Percentiles rank a stretch among this genome's conserved stretches.
phyloP scores from a whole-genome alignment of 192 early-diverging fungal genomes.

The Backusella liffmaniae region DNA sequence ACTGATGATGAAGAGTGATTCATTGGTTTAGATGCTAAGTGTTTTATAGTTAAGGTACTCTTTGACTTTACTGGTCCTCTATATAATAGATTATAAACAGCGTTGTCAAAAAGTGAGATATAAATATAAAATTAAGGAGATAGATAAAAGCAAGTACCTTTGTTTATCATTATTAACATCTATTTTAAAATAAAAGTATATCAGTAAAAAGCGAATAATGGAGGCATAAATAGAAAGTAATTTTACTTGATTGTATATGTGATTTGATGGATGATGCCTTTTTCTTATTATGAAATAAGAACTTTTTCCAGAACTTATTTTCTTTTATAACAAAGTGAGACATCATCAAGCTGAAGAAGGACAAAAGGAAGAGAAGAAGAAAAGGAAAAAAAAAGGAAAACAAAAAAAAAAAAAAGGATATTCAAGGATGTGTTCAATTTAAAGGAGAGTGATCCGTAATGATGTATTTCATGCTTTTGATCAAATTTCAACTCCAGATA shows the following conservation, averaged over 20 bases:
- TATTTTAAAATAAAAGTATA: neutral
- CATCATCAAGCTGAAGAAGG: neutral
- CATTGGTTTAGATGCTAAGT: neutral
- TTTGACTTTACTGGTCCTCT: neutral
- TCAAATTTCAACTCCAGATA: neutral
- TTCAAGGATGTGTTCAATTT: neutral
- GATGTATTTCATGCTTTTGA: neutral
- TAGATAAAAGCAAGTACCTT: neutral
- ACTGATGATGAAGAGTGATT: neutral
- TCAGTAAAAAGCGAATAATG: neutral
- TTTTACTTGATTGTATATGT: neutral
- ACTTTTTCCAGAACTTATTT: neutral
- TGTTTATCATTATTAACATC: neutral
- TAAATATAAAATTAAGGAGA: neutral
- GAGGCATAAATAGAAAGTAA: neutral
- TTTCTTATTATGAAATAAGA: neutral
- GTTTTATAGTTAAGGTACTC: neutral
- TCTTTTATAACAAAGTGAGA: neutral
- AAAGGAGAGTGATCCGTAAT: neutral
- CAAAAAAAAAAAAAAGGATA: slow-evolving; percentile 3
- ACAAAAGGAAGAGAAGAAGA: neutral
- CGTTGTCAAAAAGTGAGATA: neutral
- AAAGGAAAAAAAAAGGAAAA: neutral
- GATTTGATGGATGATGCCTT: slow-evolving; percentile 2
- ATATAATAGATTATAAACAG: neutral